These are phyloP conservation scores for Cystobasidium tubakii DNA, from an alignment of 768 basidiomycete genomes.

Conservation along the genomic window DNA sequence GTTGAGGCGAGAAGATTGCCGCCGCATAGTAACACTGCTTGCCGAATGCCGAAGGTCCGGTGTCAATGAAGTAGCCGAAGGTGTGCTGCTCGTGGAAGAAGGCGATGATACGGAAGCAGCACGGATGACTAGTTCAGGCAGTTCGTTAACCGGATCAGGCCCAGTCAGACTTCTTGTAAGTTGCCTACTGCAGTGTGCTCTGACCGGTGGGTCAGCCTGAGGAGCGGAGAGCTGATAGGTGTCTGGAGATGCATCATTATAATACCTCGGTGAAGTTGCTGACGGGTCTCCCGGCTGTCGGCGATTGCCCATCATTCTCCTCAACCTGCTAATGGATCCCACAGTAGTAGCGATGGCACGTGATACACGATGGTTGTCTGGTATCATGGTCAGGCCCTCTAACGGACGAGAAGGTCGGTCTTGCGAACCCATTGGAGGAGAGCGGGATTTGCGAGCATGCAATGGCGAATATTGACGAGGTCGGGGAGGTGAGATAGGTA, in stretches of 20 bases:
- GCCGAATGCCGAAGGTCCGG: conserved; percentile 27
- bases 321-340: conserved; percentile 74
- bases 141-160: not conserved
- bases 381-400: conserved; percentile 13
- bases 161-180: not conserved
- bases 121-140: not conserved
- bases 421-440: not conserved
- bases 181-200: not conserved
- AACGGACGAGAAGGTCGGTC: not conserved
- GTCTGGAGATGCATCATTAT: not conserved
- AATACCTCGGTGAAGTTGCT: not conserved
- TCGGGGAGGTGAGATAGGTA: conserved; percentile 26
- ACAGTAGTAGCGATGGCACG: conserved; percentile 74
- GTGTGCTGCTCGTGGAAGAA: not conserved
- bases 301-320: conserved; percentile 58
- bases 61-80: not conserved
- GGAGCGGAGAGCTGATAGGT: not conserved
- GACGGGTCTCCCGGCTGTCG: not conserved
- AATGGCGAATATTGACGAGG: not conserved
- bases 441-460: conserved; percentile 4
- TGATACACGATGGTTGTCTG: conserved; percentile 56
- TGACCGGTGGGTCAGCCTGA: not conserved
- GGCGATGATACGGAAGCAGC: not conserved
- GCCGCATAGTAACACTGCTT: conserved; percentile 27
- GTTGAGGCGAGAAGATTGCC: not conserved